These are phyloP conservation scores for Cichorium intybus DNA, from an alignment of 140 eudicot species.

Conservation along the genomic window DNA sequence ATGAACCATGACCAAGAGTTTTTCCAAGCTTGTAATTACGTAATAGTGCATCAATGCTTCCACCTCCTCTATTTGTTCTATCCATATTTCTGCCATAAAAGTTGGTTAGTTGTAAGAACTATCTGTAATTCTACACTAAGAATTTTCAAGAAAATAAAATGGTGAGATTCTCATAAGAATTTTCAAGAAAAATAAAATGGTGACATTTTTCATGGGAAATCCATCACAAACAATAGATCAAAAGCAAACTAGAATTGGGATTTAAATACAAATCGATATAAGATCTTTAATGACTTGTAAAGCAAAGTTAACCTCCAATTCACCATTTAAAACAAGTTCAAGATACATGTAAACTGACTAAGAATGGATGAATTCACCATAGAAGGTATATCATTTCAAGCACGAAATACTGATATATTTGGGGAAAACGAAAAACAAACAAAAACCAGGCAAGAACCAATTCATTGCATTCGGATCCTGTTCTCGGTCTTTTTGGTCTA, in stretches of 20 bases:
- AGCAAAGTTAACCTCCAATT: conserved; percentile 19
- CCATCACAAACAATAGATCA: conserved; percentile 9
- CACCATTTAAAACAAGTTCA: conserved; percentile 5
- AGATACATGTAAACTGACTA: neutral
- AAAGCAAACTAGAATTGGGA: neutral
- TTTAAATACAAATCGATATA: neutral
- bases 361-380: neutral
- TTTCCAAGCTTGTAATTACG: conserved; percentile 84
- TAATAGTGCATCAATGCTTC: conserved; percentile 39
- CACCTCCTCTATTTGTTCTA: conserved; percentile 52
- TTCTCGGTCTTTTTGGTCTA: neutral
- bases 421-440: neutral
- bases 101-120: neutral
- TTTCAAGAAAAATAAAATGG: neutral
- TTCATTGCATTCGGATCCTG: conserved; percentile 9
- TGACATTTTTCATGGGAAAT: neutral
- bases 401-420: neutral
- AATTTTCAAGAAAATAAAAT: neutral
- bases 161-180: neutral
- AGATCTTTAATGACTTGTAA: neutral
- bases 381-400: neutral
- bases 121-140: neutral
- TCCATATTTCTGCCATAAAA: conserved; percentile 62
- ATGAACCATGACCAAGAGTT: conserved; percentile 93
- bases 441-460: neutral